Conservation (phyloP, 148 eudicot species). For the Talinum fruticosum region DNA sequence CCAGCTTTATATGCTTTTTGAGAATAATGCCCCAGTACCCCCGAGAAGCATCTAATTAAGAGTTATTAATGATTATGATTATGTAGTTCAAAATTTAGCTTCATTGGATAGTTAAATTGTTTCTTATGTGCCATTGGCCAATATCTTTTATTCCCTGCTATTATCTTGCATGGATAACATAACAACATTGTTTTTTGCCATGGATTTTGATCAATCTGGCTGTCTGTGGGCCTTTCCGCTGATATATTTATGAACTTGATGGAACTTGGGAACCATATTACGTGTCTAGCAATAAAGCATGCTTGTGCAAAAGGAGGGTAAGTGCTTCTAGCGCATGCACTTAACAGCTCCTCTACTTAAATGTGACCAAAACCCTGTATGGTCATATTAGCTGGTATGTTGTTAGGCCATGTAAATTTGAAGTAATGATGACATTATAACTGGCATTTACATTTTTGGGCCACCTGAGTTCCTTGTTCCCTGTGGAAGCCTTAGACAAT, state of each 20-base stretch:
- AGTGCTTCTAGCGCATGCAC: neutral
- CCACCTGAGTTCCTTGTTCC: neutral
- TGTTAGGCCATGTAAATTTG: neutral
- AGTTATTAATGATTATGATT: no score
- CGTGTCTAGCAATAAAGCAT: neutral
- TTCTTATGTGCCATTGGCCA: no score
- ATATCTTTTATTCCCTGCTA: no score
- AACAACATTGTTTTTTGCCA: no score
- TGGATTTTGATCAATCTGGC: no score
- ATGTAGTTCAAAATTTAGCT: no score
- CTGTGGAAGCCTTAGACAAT: no score
- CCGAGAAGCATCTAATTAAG: neutral
- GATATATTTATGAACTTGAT: neutral
- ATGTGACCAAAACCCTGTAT: neutral
- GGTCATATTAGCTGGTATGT: neutral
- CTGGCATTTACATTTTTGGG: neutral
- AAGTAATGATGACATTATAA: neutral
- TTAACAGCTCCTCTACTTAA: neutral
- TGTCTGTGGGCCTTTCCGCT: neutral
- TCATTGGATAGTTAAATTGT: no score
- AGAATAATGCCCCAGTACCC: neutral
- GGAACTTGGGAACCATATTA: neutral
- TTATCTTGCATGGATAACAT: no score
- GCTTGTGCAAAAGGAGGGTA: neutral
- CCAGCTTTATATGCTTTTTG: neutral